Evolutionary conservation across 23 red algal species (phyloP), one percentile per base, ranked within the genome.

Genomic region (Chondrus crispus): DNA sequence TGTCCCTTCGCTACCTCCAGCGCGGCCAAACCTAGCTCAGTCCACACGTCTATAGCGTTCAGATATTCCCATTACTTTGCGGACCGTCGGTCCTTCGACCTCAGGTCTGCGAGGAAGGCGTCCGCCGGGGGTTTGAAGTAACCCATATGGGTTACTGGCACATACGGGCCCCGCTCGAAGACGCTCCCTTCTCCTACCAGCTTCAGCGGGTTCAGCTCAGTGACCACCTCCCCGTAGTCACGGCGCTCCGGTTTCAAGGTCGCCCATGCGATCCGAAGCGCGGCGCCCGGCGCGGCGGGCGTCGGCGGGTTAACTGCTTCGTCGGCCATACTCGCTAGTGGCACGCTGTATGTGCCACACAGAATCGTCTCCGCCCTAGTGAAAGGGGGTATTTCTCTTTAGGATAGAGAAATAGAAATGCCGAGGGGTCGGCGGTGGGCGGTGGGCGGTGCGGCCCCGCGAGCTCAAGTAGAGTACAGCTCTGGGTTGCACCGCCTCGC

Each of bases 21-120:
- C 43, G 77, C 46, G 46, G 46, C 28, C 5, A 54, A 30, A 6
- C 46, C 77, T 30, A 82, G 4, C 5, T 82, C 77, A 54, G 77
- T 60, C 77, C 43, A 82, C 4, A 82, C 77, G 9, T 49, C 77
- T 6, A 49, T 49, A 20, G 77, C 77, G 51, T 54, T 82, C 9
- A 54, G 19, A 35, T 82, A 82, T 49, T 82, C 77, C 77, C 77
- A 82, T 35, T 82, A n/a, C 28, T 82, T 82, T 5, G 77, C 40
- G 4, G 77, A 54, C 10, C 77, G 77, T 54, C 9, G 77, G 28
- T 82, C 77, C 77, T 82, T 82, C 16, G 4, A 14, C 77, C 57
- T 82, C 20, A 82, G 77, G 5, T 28, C 43, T 5, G 77, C 57
- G 28, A 54, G 28, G 38, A 54, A 82, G 45, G 77, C 77, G 57